A percentile compares a stretch with the other conserved stretches of the same genome.
Conservation (phyloP, 805 yeast genomes). For the Vanderwaltozyma polyspora region DNA sequence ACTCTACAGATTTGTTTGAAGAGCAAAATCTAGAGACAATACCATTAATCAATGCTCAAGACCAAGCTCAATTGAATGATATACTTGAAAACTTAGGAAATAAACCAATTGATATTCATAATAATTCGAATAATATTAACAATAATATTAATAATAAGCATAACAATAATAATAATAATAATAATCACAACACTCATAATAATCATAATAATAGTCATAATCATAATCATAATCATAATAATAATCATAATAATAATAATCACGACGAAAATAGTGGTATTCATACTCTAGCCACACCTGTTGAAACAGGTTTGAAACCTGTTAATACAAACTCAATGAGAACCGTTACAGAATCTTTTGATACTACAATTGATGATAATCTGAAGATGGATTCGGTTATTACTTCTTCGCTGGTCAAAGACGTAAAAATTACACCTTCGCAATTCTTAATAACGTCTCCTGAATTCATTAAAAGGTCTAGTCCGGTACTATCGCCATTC, state of each 20-base stretch:
- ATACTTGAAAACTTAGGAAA: too few relatives aligned
- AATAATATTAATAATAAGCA: too few relatives aligned
- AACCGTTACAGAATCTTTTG: too few relatives aligned
- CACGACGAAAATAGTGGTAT: background rate
- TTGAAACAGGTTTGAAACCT: background rate
- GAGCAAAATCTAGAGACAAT: background rate
- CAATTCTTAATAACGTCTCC: conserved; percentile 14
- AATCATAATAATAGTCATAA: background rate
- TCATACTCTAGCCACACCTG: background rate
- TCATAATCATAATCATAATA: background rate
- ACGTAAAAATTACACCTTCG: conserved; percentile 7
- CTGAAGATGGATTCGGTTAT: conserved; percentile 15
- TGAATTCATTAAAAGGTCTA: background rate
- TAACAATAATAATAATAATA: too few relatives aligned
- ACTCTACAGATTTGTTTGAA: background rate
- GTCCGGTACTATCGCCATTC: too few relatives aligned
- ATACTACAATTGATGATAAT: conserved; percentile 13
- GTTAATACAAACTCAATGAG: too few relatives aligned
- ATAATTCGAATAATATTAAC: too few relatives aligned
- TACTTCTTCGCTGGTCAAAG: conserved; percentile 18
- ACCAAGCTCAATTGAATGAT: too few relatives aligned
- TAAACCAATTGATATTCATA: too few relatives aligned
- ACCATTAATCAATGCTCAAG: too few relatives aligned
- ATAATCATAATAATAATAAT: too few relatives aligned
- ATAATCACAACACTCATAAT: too few relatives aligned